Base-by-base conservation (phyloP, 1,284 basidiomycete species). In the Pseudozyma flocculosa region DNA sequence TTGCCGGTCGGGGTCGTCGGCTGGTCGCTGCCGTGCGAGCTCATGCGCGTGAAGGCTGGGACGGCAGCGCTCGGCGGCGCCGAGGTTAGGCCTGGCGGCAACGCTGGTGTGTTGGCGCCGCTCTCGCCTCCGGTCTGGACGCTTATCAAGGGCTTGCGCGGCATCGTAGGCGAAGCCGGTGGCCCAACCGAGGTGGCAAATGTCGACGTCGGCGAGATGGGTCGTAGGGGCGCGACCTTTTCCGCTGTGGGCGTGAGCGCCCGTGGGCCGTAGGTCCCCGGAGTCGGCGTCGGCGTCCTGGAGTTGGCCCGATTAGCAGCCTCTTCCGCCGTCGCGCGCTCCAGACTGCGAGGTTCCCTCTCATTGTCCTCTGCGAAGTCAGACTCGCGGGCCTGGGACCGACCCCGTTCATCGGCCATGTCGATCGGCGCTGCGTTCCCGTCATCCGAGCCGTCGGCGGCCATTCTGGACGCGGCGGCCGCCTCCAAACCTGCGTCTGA, bases 251-350 rank as follows among this genome's bases (percentile, higher is more conserved):
- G 68, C 8, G 68, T 70, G 36, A 64, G 36, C 30, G 64, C 53
- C 10, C 64, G 48, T 22, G 56, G 23, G 13, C 45, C 64, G 18
- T 56, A 54, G 22, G 45, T 45, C 3, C 50, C 49, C 17, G 68
- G 68, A 15, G 65, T 70, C 2, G 68, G 68, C 11, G 65, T 68
- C 14, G 65, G 61, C 18, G 65, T 68, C 13, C 67, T 59, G 10
- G 67, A 69, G 2, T 52, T 44, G n/a, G 30, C 50, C 2, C 15
- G 9, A 23, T 45, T 45, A 30, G 30, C 53, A 21, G 36, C 23
- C 18, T 41, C 24, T 13, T 22, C 24, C 7, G 48, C 9, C 14
- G 40, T 36, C 26, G 50, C 32, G 4, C 53, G 39, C 17, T 50
- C 41, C 21, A 48, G 24, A 2, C 40, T 42, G 23, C 61, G 50